Conservation (phyloP, 2,329 filamentous ascomycete species). For the Ophiobolus disseminans region DNA sequence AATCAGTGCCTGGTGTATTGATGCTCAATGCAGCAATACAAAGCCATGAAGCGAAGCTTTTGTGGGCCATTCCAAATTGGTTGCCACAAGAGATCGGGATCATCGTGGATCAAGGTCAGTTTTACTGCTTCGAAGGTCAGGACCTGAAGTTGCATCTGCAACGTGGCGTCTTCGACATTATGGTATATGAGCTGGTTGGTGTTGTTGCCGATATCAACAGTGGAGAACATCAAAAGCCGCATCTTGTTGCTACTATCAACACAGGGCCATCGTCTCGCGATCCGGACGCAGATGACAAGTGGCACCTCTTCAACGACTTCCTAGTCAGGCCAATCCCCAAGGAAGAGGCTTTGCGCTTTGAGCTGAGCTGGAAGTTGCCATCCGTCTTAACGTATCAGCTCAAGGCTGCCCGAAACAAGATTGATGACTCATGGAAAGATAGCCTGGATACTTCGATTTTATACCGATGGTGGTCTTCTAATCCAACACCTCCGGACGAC, state of each 20-base stretch:
- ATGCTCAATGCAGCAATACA: constrained; percentile 84
- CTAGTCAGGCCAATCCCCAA: constrained; percentile 79
- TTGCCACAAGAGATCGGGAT: constrained; percentile 93
- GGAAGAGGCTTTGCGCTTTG: constrained; percentile 88
- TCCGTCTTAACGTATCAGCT: constrained; percentile 87
- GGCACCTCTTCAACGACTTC: constrained; percentile 99
- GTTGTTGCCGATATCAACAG: constrained; percentile 89
- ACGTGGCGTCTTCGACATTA: constrained; percentile 78
- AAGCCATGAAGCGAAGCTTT: constrained; percentile 73
- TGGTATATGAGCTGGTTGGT: constrained; percentile 90
- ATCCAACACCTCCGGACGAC: constrained; percentile 52
- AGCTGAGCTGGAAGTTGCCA: constrained; percentile 89
- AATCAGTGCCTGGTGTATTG: constrained; percentile 81
- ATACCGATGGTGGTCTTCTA: constrained; percentile 71
- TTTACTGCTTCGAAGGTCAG: constrained; percentile 93
- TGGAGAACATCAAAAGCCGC: constrained; percentile 82
- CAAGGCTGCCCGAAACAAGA: constrained; percentile 78
- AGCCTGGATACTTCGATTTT: constrained; percentile 83
- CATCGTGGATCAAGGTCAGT: constrained; percentile 87
- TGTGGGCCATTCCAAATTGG: constrained; percentile 92
- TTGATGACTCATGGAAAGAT: constrained; percentile 87
- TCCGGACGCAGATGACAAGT: constrained; percentile 70
- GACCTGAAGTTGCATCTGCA: constrained; percentile 83
- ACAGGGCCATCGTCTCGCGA: constrained; percentile 72
- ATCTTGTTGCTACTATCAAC: constrained; percentile 91